Percentiles rank a stretch among this genome's conserved stretches.
Evolutionary conservation across 1,284 basidiomycete species (phyloP).

Genomic region (Malassezia globosa): DNA sequence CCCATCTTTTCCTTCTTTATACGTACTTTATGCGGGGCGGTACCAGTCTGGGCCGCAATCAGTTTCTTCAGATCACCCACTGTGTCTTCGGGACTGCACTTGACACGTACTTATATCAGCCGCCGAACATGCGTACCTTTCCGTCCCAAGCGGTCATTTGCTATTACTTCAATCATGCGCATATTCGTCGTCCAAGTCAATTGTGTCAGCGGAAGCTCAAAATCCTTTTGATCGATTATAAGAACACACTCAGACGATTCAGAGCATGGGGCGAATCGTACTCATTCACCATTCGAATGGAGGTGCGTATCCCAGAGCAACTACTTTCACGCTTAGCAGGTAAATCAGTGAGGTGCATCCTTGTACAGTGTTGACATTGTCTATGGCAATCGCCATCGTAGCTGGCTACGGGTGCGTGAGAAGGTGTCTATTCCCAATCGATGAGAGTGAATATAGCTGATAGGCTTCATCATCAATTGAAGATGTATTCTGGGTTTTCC

Average conservation of each 20-base stretch:
- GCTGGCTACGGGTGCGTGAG: not conserved
- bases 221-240: too few relatives aligned
- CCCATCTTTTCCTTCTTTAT: too few relatives aligned
- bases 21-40: constrained; percentile 53
- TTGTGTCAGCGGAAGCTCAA: too few relatives aligned
- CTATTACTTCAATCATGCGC: constrained; percentile 66
- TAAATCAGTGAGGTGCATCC: too few relatives aligned
- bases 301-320: not conserved
- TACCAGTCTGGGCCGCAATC: constrained; percentile 91
- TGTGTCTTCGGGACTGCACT: constrained; percentile 66
- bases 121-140: constrained; percentile 58
- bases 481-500: not conserved
- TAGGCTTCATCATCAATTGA: not conserved
- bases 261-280: too few relatives aligned
- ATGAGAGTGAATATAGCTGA: not conserved
- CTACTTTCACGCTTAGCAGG: too few relatives aligned
- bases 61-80: constrained; percentile 93
- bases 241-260: too few relatives aligned
- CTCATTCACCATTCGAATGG: not conserved
- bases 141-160: constrained; percentile 87
- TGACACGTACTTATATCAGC: constrained; percentile 32
- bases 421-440: not conserved
- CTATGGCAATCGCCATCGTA: too few relatives aligned
- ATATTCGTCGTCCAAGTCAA: constrained; percentile 19
- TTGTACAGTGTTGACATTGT: too few relatives aligned